Evolutionary conservation across 2,329 filamentous ascomycete genomes (phyloP), one percentile per base, ranked within the genome.

Genomic region (Beauveria sp.): DNA sequence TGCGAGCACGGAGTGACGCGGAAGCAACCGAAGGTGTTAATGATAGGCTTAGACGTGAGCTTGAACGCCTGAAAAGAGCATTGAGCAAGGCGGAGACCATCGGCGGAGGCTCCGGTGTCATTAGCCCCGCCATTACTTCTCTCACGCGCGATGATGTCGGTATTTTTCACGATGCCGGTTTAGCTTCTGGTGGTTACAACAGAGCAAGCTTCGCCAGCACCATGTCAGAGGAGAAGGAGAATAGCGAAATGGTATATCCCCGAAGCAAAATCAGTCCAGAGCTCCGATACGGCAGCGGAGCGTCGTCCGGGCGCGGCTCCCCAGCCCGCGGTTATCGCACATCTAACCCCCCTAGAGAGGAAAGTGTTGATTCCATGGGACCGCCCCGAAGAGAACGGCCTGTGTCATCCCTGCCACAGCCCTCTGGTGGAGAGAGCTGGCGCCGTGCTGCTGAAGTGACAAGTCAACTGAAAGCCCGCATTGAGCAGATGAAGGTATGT

Each of bases 361-460:
- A 77, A 16, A 64, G 66, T 46, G 65, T 65, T 30, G 76, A 77
- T 8, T 63, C 67, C 14, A 66, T 65, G 24, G 63, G 67, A 10
- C 64, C 66, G 16, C 65, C 68, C 6, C 62, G 68, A 51, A 63
- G 68, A 64, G 68, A 76, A 53, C 69, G 74, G 4, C 73, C 73
- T 0, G 68, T 68, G 47, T 75, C 74, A 20, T 70, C 71, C 10
- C 66, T 75, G 14, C 72, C 74, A 5, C 73, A 74, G 24, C 69
- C 74, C 5, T 62, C 69, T 7, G 69, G 69, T 37, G 73, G 72
- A 2, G 94, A 99, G 77, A 97, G 92, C 72, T 99, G 94, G 94
- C 96, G 92, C 78, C 83, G 94, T 67, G 94, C 94, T 20, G 94
- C 94, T 2, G 94, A 99, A 78, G 94, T 99, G 62, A 99, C 94